Percentiles rank a stretch among this genome's conserved stretches.
phyloP scores from a whole-genome alignment of 2,329 filamentous ascomycete genomes.

The Cladophialophora yegresii region DNA sequence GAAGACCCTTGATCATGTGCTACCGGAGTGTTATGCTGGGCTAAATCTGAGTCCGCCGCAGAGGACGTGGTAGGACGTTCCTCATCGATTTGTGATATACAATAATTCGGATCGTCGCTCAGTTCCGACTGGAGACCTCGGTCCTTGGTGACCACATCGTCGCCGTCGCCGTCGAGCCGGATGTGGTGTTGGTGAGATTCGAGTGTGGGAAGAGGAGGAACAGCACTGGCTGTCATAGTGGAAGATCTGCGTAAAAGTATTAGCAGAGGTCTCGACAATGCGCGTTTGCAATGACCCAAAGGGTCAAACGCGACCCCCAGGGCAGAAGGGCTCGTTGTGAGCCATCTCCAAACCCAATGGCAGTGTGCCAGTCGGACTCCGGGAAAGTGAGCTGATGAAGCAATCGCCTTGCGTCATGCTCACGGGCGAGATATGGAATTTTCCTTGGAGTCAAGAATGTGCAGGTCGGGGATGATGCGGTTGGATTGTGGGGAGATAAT shows the following conservation, averaged over 20 bases:
- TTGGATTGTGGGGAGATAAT: background rate
- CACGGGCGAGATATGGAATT: background rate
- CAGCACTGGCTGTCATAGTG: background rate
- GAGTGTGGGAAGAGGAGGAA: background rate
- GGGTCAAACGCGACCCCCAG: background rate
- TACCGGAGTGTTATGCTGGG: background rate
- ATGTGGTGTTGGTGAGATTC: background rate
- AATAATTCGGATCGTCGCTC: slow-evolving; percentile 5
- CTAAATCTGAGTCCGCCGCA: background rate
- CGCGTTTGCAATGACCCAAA: background rate
- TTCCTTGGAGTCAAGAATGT: background rate
- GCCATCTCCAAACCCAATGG: background rate
- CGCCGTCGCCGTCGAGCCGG: background rate
- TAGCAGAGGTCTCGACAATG: background rate
- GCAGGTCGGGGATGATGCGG: background rate
- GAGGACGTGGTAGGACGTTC: slow-evolving; percentile 13
- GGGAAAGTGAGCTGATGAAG: background rate
- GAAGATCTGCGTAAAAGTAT: background rate
- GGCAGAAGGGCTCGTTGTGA: background rate
- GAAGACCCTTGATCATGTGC: slow-evolving; percentile 24
- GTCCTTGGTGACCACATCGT: background rate
- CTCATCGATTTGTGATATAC: slow-evolving; percentile 11
- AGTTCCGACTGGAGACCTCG: background rate
- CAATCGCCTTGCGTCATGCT: background rate
- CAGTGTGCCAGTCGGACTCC: background rate